Percentiles rank a stretch among this genome's conserved stretches.
These are phyloP conservation scores for Lactarius deliciosus DNA, from an alignment of 768 basidiomycete genomes.

Conservation along the genomic window DNA sequence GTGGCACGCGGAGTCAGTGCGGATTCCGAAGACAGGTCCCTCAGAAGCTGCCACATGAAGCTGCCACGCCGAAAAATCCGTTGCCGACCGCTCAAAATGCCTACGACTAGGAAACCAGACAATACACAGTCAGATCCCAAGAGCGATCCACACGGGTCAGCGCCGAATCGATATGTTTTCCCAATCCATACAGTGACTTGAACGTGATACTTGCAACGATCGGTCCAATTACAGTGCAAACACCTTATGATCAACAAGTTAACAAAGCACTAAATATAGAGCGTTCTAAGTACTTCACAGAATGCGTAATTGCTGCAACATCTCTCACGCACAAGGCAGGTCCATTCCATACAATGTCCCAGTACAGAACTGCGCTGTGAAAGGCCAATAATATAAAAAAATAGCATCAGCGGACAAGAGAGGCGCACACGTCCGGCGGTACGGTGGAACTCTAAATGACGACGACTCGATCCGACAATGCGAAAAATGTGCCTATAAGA, in stretches of 20 bases:
- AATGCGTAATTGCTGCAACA: neutral
- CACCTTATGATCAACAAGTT: neutral
- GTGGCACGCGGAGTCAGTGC: neutral
- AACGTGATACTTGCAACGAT: too few species aligned
- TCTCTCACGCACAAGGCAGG: neutral
- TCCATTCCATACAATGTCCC: slow-evolving; percentile 2
- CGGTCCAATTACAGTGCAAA: neutral
- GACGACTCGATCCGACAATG: slow-evolving; percentile 8
- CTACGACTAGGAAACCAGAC: neutral
- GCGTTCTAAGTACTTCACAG: neutral
- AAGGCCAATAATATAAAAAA: slow-evolving; percentile 20
- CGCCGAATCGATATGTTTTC: neutral
- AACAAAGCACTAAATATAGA: neutral
- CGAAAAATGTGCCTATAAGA: neutral
- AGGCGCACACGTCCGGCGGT: slow-evolving; percentile 18
- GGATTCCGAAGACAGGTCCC: neutral
- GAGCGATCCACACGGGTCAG: neutral
- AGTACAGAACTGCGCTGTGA: slow-evolving; percentile 8
- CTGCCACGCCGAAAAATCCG: neutral
- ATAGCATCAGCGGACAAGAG: slow-evolving; percentile 10
- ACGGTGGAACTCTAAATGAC: slow-evolving; percentile 14
- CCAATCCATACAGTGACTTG: neutral
- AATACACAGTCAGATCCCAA: neutral
- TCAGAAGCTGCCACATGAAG: neutral
- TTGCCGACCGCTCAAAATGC: neutral